Evolutionary conservation across 164 flowering plant genomes (phyloP), one percentile per base, ranked within the genome.

Genomic region (Umbilicus rupestris): DNA sequence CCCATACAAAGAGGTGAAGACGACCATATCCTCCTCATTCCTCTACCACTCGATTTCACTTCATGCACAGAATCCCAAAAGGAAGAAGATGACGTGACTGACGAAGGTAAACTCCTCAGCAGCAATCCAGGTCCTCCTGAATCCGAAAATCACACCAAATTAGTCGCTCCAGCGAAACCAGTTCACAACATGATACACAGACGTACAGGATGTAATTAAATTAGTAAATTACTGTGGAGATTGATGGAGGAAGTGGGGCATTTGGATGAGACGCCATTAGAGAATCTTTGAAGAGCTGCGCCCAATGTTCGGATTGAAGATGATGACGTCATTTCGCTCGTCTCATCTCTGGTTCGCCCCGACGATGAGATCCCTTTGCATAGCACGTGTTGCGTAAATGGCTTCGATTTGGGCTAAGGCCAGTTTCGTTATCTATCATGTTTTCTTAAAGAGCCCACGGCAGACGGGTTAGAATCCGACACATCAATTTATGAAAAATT

Each of bases 1-100:
- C 98, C 98, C 98, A 94, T 90, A 73, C 82, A 90, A 24, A 89
- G 78, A 73, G 93, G 95, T 59, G 84, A 71, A 73, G 64, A 79
- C 49, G 86, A 88, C 83, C 82, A 81, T 69, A 92, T 85, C 77
- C 69, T 85, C 70, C 96, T 81, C 30, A 72, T 73, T 20, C 29
- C 45, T 20, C 68, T 64, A 66, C 39, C 31, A 15, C 50, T 69
- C 47, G 46, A 31, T 35, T 73, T 64, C 30, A 63, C 70, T 63
- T 67, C 74, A 70, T 52, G 39, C 19, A 57, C 26, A 14, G 68
- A 67, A 26, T 47, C 57, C 62, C 69, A 72, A 14, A 76, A 67
- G 5, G 59, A 39, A 15, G 78, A 74, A 3, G 59, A 39, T 12
- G 79, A 74, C 52, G 72, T 59, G n/a, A 81, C 75, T 33, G 81